Percentiles rank a stretch among this genome's conserved stretches.
Evolutionary conservation across 1,139 yeast genomes (phyloP).

Genomic region (Lodderomyces oxycetoniae): DNA sequence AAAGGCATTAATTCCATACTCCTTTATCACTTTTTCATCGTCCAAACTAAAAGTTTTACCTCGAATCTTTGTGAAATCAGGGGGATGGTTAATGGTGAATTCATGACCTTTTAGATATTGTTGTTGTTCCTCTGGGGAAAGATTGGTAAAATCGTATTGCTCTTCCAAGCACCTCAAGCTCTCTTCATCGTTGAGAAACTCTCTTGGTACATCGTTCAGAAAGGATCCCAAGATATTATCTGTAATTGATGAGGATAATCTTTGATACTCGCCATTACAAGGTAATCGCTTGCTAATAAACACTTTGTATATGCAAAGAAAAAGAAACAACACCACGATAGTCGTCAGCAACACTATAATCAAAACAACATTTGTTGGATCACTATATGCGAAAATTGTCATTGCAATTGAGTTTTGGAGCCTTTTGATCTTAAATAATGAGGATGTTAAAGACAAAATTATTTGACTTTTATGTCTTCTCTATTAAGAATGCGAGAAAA

Average conservation of each 20-base stretch:
- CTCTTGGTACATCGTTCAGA: conserved; percentile 29
- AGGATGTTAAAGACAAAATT: too few relatives aligned
- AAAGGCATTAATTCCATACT: conserved; percentile 39
- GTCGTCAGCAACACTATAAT: conserved; percentile 15
- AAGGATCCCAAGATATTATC: conserved; percentile 17
- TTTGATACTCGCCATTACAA: conserved; percentile 13
- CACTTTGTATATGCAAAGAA: conserved; percentile 16
- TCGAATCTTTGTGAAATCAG: conserved; percentile 26
- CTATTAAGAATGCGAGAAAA: too few relatives aligned
- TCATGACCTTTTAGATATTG: conserved; percentile 35
- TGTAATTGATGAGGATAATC: conserved; percentile 15
- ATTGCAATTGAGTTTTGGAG: background rate
- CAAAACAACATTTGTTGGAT: conserved; percentile 14
- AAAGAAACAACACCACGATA: conserved; percentile 14
- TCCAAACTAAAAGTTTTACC: conserved; percentile 30
- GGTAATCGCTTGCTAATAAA: conserved; percentile 14
- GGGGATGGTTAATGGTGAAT: conserved; percentile 31
- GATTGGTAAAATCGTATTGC: conserved; percentile 33
- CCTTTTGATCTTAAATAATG: too few relatives aligned
- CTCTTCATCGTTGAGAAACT: conserved; percentile 42
- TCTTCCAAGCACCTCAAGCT: conserved; percentile 32
- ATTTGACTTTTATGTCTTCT: too few relatives aligned
- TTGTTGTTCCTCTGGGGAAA: conserved; percentile 43
- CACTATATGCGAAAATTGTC: conserved; percentile 5
- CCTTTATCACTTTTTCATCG: conserved; percentile 32